phyloP scores from a whole-genome alignment of 495 filamentous ascomycete species.

The Baudoinia panamericana region DNA sequence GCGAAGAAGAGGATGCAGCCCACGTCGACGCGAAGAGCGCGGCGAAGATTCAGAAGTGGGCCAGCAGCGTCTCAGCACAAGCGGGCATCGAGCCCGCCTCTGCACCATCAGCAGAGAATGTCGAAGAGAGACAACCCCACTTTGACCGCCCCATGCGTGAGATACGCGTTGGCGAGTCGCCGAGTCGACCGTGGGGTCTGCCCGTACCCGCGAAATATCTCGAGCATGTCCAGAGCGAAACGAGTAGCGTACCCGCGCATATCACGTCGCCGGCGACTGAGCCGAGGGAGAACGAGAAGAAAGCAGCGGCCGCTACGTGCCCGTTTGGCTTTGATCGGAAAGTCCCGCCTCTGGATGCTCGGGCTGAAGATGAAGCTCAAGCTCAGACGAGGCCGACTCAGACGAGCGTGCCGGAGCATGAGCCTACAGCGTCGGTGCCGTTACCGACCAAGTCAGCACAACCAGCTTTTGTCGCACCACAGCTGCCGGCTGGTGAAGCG shows the following conservation, averaged over 20 bases:
- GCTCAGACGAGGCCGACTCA: too few species aligned
- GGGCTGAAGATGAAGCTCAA: too few species aligned
- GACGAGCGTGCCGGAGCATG: too few species aligned
- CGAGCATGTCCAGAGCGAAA: slow-evolving; percentile 26
- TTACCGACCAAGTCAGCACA: too few species aligned
- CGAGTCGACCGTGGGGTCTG: slow-evolving; percentile 84
- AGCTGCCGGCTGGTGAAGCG: not conserved
- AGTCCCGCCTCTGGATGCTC: not conserved
- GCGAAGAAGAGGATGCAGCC: slow-evolving; percentile 33
- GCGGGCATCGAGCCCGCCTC: slow-evolving; percentile 21
- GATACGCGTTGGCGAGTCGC: slow-evolving; percentile 75
- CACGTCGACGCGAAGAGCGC: slow-evolving; percentile 33
- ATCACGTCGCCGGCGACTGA: not conserved
- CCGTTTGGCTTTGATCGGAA: slow-evolving; percentile 36
- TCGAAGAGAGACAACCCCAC: slow-evolving; percentile 42
- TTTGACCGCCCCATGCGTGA: slow-evolving; percentile 76
- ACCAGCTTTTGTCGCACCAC: slow-evolving; percentile 1
- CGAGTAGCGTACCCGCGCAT: slow-evolving; percentile 20
- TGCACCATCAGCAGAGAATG: too few species aligned
- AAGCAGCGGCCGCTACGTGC: slow-evolving; percentile 29
- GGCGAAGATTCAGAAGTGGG: slow-evolving; percentile 67
- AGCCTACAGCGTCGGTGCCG: too few species aligned
- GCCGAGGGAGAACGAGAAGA: not conserved
- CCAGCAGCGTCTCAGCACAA: slow-evolving; percentile 45
- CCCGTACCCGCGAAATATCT: slow-evolving; percentile 48